Evolutionary conservation across 1,139 yeast species (phyloP).

Genomic region (Saccharomyces hybrid): DNA sequence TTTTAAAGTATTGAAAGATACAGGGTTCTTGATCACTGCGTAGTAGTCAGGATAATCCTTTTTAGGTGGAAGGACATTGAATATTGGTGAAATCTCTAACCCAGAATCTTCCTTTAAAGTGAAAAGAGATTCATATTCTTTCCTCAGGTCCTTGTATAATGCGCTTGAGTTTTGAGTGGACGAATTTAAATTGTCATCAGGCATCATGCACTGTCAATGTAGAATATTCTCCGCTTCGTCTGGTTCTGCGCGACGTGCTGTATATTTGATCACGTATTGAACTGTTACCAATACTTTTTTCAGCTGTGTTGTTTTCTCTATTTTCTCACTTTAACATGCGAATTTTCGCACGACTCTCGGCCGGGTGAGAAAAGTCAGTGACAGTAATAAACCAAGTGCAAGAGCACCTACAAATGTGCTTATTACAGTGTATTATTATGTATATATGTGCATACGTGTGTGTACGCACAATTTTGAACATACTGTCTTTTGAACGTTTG

Average conservation of each 20-base stretch:
- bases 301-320: background rate
- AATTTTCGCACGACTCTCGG: background rate
- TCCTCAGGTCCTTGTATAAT: slow-evolving; percentile 17
- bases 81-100: slow-evolving; percentile 39
- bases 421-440: background rate
- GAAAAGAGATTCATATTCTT: slow-evolving; percentile 31
- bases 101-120: slow-evolving; percentile 38
- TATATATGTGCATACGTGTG: background rate
- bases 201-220: background rate
- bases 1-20: slow-evolving; percentile 65
- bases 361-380: background rate
- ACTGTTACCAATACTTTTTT: background rate
- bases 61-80: slow-evolving; percentile 46
- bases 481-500: background rate
- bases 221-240: slow-evolving; percentile 1
- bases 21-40: slow-evolving; percentile 57
- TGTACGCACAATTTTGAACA: background rate
- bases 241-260: background rate
- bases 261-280: background rate
- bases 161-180: background rate
- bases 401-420: background rate
- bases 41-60: slow-evolving; percentile 66
- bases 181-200: background rate
- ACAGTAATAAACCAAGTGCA: background rate
- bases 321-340: background rate